Conservation (phyloP, 805 yeast genomes). For the Hanseniaspora lachancei region DNA sequence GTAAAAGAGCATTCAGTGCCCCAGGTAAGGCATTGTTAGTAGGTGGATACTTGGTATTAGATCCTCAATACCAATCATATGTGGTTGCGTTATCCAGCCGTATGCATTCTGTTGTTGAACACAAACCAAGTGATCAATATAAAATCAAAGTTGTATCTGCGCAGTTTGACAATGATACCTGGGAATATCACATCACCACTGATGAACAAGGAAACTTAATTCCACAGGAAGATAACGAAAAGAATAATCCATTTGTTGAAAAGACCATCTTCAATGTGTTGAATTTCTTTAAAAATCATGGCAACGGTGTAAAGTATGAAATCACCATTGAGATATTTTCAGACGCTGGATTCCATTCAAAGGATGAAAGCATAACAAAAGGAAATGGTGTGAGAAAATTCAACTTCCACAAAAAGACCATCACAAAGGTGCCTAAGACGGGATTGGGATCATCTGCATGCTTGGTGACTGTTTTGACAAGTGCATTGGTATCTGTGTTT, state of each 20-base stretch:
- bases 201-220: constrained; percentile 15
- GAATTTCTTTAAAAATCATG: constrained; percentile 32
- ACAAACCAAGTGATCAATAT: constrained; percentile 7
- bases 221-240: constrained; percentile 25
- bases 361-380: constrained; percentile 32
- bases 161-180: constrained; percentile 57
- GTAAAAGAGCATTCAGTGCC: constrained; percentile 55
- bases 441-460: constrained; percentile 97
- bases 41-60: constrained; percentile 88
- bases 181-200: constrained; percentile 40
- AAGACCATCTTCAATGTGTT: constrained; percentile 46
- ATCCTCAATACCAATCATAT: constrained; percentile 58
- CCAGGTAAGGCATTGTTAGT: constrained; percentile 92
- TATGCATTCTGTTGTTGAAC: constrained; percentile 59
- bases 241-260: constrained; percentile 60
- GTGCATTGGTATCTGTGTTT: constrained; percentile 44
- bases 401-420: constrained; percentile 44
- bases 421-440: constrained; percentile 73
- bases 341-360: constrained; percentile 84
- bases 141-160: constrained; percentile 44
- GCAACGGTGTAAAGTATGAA: constrained; percentile 19
- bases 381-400: constrained; percentile 34
- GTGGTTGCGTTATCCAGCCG: constrained; percentile 81
- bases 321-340: constrained; percentile 55
- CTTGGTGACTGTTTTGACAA: constrained; percentile 62